Evolutionary conservation across 2,329 filamentous ascomycete species (phyloP).

Genomic region (Penicillium verrucosum): DNA sequence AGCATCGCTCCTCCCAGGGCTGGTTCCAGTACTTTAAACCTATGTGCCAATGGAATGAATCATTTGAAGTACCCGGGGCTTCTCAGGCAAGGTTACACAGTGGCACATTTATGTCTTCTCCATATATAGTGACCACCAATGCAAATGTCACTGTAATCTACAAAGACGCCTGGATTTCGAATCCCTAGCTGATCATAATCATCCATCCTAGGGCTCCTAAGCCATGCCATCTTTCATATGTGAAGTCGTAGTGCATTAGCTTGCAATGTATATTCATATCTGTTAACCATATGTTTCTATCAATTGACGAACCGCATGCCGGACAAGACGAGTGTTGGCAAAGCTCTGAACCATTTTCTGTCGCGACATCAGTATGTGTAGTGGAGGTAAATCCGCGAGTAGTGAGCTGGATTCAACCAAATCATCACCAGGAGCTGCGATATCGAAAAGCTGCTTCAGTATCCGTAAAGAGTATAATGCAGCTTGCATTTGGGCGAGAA

Average conservation of each 20-base stretch:
- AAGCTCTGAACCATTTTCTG: slow-evolving; percentile 18
- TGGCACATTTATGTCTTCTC: neutral
- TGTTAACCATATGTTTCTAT: slow-evolving; percentile 15
- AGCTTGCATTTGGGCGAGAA: slow-evolving; percentile 59
- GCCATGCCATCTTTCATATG: neutral
- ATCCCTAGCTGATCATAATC: neutral
- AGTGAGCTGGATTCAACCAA: slow-evolving; percentile 13
- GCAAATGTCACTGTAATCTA: neutral
- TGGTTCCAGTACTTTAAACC: neutral
- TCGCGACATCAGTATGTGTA: slow-evolving; percentile 30
- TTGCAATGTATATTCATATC: neutral
- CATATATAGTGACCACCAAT: neutral
- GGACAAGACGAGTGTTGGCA: slow-evolving; percentile 6
- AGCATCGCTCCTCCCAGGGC: neutral
- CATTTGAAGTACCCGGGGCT: neutral
- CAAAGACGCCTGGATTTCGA: neutral
- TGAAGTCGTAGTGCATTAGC: neutral
- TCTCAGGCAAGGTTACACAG: neutral
- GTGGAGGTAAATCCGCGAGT: slow-evolving; percentile 29
- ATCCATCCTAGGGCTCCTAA: neutral
- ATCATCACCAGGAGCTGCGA: slow-evolving; percentile 29
- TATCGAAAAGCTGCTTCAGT: slow-evolving; percentile 50
- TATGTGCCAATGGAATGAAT: neutral
- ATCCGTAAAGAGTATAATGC: slow-evolving; percentile 62
- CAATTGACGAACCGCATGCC: slow-evolving; percentile 8